Evolutionary conservation across 208 protist genomes (phyloP).

Genomic region (Trichomonas vaginalis): DNA sequence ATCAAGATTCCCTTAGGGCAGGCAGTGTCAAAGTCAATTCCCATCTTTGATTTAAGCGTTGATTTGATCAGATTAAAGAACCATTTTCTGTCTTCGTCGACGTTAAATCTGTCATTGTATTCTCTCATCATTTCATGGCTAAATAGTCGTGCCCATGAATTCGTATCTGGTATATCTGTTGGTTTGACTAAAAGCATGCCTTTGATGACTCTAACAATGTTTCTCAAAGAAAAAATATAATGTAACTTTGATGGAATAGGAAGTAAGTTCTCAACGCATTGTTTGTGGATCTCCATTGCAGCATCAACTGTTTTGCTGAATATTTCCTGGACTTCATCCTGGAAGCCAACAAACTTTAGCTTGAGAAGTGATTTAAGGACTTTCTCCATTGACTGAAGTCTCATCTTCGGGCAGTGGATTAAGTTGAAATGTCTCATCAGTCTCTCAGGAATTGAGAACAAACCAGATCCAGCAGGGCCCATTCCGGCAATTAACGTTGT

Average conservation of each 20-base stretch:
- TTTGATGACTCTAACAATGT: slow-evolving; percentile 67
- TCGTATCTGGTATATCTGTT: slow-evolving; percentile 26
- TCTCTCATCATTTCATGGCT: slow-evolving; percentile 75
- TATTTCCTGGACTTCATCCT: slow-evolving; percentile 47
- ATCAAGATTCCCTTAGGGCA: neutral
- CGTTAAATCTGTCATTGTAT: slow-evolving; percentile 82
- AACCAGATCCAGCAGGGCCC: slow-evolving; percentile 70
- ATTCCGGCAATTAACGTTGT: slow-evolving; percentile 80
- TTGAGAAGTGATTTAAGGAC: slow-evolving; percentile 46
- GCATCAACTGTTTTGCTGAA: neutral
- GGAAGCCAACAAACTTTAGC: slow-evolving; percentile 32
- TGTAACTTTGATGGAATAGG: slow-evolving; percentile 81
- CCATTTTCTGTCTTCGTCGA: slow-evolving; percentile 59
- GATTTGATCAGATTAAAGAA: slow-evolving; percentile 42
- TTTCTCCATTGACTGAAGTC: slow-evolving; percentile 21
- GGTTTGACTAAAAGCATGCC: slow-evolving; percentile 22
- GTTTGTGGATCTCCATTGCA: slow-evolving; percentile 39
- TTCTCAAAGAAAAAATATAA: slow-evolving; percentile 93
- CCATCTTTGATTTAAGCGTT: neutral
- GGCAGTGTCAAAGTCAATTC: neutral
- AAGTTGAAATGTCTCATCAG: slow-evolving; percentile 90
- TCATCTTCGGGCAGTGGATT: neutral
- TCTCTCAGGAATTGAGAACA: slow-evolving; percentile 74
- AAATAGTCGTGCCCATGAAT: slow-evolving; percentile 57
- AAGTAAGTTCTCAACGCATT: slow-evolving; percentile 47